Evolutionary conservation across 2,329 filamentous ascomycete genomes (phyloP), one percentile per base, ranked within the genome.

Genomic region (Akanthomyces uredinophilus): DNA sequence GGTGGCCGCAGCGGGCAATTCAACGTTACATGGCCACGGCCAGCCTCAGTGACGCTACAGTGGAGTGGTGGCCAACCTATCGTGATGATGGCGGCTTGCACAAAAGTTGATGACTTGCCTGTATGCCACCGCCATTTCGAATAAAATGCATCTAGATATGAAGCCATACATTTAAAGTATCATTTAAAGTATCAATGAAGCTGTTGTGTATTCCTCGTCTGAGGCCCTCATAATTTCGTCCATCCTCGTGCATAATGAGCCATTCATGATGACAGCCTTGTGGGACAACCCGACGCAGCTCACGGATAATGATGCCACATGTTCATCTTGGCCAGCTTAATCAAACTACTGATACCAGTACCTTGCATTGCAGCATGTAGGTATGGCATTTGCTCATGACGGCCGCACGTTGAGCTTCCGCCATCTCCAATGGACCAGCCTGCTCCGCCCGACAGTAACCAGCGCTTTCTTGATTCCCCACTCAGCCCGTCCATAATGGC

Each of bases 21-120:
- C 35, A 60, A 60, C 57, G 57, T 60, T 60, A 60, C 57, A 60
- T 60, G 49, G 24, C 51, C 57, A 60, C 53, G 49, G 24, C 51
- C 35, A 54, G 13, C n/a, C 18, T 29, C 22, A 39, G 51, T 27
- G 32, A 54, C 35, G 51, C 51, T 43, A 29, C 51, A 39, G 37
- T 32, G 29, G 29, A 52, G 29, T 37, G 49, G 49, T n/a, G n/a
- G n/a, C n/a, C n/a, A n/a, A n/a, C n/a, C n/a, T n/a, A 52, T 52
- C 29, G 13, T 37, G 50, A 16, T 24, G 32, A 37, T 37, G 50
- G 44, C 27, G 44, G 22, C 44, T 16, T 47, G 22, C 20, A 14
- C 22, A 14, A 16, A 47, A 27, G 1, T 47, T 47, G 11, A 14
- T 24, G 6, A n/a, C 14, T 8, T 47, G 44, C 22, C 22, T 46